Percentiles rank a stretch among this genome's conserved stretches.
Conservation (phyloP, 1,284 basidiomycete genomes). For the Irpex sp. region DNA sequence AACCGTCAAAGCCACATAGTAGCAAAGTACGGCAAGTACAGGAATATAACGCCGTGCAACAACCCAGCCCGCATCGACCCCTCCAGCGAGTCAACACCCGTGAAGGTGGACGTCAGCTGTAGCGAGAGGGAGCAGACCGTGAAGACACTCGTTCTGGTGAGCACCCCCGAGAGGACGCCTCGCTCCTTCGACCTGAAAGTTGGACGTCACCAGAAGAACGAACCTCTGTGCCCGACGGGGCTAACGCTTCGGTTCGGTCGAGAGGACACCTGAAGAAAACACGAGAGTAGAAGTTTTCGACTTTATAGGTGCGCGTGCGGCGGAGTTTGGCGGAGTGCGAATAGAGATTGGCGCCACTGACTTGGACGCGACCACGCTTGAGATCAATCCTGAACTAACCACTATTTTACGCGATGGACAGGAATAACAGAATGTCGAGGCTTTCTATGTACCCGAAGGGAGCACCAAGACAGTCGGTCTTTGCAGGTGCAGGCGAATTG, state of each 20-base stretch:
- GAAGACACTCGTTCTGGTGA: conserved; percentile 59
- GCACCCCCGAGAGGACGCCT: conserved; percentile 50
- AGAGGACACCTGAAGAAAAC: conserved; percentile 30
- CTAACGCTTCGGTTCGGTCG: conserved; percentile 34
- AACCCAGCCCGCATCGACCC: conserved; percentile 30
- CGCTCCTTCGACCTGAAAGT: conserved; percentile 70
- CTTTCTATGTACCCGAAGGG: conserved; percentile 52
- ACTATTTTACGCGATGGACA: conserved; percentile 8
- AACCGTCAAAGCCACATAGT: conserved; percentile 76
- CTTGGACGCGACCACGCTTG: conserved; percentile 22
- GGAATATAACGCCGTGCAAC: conserved; percentile 67
- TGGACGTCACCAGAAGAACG: conserved; percentile 33
- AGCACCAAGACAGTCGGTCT: conserved; percentile 57
- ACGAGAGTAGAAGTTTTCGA: conserved; percentile 12
- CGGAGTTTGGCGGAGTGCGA: conserved; percentile 20
- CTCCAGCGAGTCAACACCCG: conserved; percentile 46
- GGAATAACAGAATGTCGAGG: conserved; percentile 39
- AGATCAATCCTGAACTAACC: background rate
- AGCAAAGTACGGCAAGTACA: conserved; percentile 65
- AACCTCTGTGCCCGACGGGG: conserved; percentile 24
- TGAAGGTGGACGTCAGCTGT: conserved; percentile 35
- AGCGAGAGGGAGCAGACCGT: conserved; percentile 25
- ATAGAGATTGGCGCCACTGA: conserved; percentile 17
- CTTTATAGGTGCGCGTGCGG: conserved; percentile 20
- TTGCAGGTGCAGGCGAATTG: conserved; percentile 51